Evolutionary conservation across 768 basidiomycete genomes (phyloP).

Genomic region (Mycena floridula): DNA sequence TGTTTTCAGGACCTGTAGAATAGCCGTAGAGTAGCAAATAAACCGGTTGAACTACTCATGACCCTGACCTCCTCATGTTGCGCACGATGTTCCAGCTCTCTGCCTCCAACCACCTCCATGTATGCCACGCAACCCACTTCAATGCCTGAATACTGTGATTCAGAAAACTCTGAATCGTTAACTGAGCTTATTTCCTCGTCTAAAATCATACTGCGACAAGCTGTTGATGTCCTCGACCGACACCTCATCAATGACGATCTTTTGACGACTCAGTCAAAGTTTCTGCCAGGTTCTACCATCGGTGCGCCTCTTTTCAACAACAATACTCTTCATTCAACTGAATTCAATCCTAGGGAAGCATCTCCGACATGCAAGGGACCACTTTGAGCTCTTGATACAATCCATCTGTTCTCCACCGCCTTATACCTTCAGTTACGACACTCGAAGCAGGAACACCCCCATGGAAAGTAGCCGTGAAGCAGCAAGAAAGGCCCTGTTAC

Average conservation of each 20-base stretch:
- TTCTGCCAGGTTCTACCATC: slow-evolving; percentile 83
- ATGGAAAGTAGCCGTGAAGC: slow-evolving; percentile 68
- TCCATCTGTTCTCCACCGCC: slow-evolving; percentile 39
- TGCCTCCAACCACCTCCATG: slow-evolving; percentile 4
- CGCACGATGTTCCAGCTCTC: slow-evolving; percentile 17
- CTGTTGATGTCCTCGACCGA: slow-evolving; percentile 64
- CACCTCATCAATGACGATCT: slow-evolving; percentile 64
- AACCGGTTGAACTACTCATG: not conserved
- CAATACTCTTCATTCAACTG: slow-evolving; percentile 3
- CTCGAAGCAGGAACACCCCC: slow-evolving; percentile 69
- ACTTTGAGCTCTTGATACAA: slow-evolving; percentile 65
- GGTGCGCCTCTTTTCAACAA: too few relatives aligned
- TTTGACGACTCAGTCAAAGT: slow-evolving; percentile 60
- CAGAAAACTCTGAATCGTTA: slow-evolving; percentile 21
- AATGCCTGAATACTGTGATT: slow-evolving; percentile 16
- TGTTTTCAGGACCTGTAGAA: slow-evolving; percentile 1
- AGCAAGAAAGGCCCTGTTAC: slow-evolving; percentile 51
- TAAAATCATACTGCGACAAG: slow-evolving; percentile 63
- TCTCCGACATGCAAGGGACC: slow-evolving; percentile 79
- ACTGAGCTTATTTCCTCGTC: slow-evolving; percentile 61
- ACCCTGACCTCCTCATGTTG: slow-evolving; percentile 4
- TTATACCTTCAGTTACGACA: slow-evolving; percentile 68
- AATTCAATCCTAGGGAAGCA: slow-evolving; percentile 59
- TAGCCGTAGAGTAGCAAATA: not conserved
- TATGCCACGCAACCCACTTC: slow-evolving; percentile 20